A percentile compares a stretch with the other conserved stretches of the same genome.
phyloP scores from a whole-genome alignment of 768 basidiomycete species.

The Trametes elegans region DNA sequence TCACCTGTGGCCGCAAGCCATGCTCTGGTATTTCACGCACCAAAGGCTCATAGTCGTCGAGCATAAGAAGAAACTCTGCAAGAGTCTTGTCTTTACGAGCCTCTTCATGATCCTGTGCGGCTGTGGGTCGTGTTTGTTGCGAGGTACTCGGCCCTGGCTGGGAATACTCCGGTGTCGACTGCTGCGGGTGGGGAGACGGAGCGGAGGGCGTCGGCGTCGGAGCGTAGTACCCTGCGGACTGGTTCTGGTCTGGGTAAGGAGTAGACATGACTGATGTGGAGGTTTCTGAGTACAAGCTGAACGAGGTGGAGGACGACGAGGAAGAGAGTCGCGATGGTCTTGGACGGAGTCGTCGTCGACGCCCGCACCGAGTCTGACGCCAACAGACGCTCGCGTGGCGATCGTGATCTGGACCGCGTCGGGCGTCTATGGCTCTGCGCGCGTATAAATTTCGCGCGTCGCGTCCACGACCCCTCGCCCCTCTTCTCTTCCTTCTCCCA shows the following conservation, averaged over 20 bases:
- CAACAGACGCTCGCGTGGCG: conserved; percentile 2
- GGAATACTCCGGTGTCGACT: conserved; percentile 19
- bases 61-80: conserved; percentile 91
- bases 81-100: conserved; percentile 87
- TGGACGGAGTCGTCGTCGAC: neutral
- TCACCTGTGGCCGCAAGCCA: neutral
- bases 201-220: conserved; percentile 17
- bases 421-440: neutral
- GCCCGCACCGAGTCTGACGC: neutral
- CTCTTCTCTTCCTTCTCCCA: conserved; percentile 7
- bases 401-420: conserved; percentile 6
- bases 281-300: neutral
- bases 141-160: conserved; percentile 22
- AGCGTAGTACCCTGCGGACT: conserved; percentile 13
- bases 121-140: conserved; percentile 37
- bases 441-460: conserved; percentile 14
- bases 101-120: conserved; percentile 73
- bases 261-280: conserved; percentile 9
- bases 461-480: conserved; percentile 6
- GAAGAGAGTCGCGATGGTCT: neutral
- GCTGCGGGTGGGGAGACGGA: conserved; percentile 16
- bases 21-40: conserved; percentile 43
- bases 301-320: neutral
- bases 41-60: conserved; percentile 95
- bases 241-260: conserved; percentile 16